These are phyloP conservation scores for Ustilago shanxiensis DNA, from an alignment of 1,284 basidiomycete species.

Conservation along the genomic window DNA sequence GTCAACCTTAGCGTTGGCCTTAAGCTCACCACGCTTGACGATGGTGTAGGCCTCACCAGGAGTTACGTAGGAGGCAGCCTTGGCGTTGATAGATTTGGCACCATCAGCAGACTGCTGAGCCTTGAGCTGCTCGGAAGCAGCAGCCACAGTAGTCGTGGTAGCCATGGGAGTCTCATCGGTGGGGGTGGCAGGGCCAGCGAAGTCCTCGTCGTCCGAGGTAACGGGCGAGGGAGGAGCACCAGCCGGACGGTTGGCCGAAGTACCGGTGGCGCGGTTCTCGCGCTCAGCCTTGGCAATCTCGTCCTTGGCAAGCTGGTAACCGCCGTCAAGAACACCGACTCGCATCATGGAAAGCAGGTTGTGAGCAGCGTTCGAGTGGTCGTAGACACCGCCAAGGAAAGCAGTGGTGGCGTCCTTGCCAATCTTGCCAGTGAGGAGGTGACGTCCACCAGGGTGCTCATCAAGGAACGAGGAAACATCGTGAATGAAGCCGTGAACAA, in stretches of 20 bases:
- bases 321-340: constrained; percentile 68
- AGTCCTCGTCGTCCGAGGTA: constrained; percentile 57
- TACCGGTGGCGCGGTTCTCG: constrained; percentile 48
- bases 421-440: constrained; percentile 62
- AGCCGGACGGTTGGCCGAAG: constrained; percentile 46
- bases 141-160: constrained; percentile 40
- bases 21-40: constrained; percentile 57
- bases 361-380: constrained; percentile 68
- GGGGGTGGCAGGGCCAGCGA: constrained; percentile 44
- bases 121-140: constrained; percentile 52
- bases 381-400: constrained; percentile 68
- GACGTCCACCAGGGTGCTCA: constrained; percentile 67
- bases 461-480: constrained; percentile 67
- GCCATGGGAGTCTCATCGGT: constrained; percentile 49
- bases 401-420: constrained; percentile 68
- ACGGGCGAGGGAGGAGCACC: constrained; percentile 56
- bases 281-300: constrained; percentile 48
- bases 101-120: constrained; percentile 45
- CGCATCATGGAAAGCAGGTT: constrained; percentile 69
- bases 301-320: constrained; percentile 65
- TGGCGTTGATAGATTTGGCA: constrained; percentile 45
- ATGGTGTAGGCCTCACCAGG: constrained; percentile 67
- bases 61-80: constrained; percentile 59
- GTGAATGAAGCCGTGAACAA: constrained; percentile 68
- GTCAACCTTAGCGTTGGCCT: constrained; percentile 53